Evolutionary conservation across 176 grass and related monocot genomes (phyloP).

Genomic region (Avena atlantica): DNA sequence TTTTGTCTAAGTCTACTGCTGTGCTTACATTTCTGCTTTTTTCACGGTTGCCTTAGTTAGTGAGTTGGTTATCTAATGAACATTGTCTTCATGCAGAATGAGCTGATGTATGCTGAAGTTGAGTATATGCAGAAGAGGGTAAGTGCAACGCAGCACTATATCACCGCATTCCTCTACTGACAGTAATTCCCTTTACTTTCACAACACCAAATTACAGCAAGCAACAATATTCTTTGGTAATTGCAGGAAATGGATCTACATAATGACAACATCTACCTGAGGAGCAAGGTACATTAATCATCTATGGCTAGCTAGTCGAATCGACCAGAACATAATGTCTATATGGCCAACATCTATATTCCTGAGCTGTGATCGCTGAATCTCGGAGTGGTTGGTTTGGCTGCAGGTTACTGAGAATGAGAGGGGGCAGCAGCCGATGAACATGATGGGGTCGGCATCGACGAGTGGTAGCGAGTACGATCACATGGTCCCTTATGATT

Average conservation of each 20-base stretch:
- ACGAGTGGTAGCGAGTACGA: constrained; percentile 67
- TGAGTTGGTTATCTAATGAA: neutral
- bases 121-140: constrained; percentile 74
- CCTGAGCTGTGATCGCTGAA: constrained; percentile 2
- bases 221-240: neutral
- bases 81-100: constrained; percentile 62
- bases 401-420: constrained; percentile 78
- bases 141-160: constrained; percentile 9
- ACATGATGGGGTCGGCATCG: constrained; percentile 52
- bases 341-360: neutral
- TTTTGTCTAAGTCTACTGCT: neutral
- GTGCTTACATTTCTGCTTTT: neutral
- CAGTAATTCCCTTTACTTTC: neutral
- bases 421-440: constrained; percentile 65
- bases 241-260: constrained; percentile 77
- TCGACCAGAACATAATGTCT: neutral
- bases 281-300: constrained; percentile 64
- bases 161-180: neutral
- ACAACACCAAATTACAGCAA: neutral
- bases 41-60: too few species aligned
- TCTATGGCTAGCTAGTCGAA: neutral
- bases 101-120: constrained; percentile 68
- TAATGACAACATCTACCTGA: constrained; percentile 66
- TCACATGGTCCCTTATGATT: constrained; percentile 69
- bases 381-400: neutral